phyloP scores from a whole-genome alignment of 148 eudicot species.

The Silene latifolia region DNA sequence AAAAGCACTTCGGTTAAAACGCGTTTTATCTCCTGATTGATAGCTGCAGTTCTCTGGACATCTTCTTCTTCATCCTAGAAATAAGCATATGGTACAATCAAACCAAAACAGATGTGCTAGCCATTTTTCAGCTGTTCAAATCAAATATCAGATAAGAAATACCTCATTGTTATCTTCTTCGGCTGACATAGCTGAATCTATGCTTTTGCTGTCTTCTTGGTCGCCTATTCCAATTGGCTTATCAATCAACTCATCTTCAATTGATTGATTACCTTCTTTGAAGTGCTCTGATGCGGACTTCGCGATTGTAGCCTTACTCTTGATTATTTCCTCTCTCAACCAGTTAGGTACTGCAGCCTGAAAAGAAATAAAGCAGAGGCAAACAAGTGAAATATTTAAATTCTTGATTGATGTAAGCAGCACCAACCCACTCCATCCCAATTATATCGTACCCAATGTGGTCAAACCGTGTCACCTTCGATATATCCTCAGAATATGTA shows the following conservation, averaged over 20 bases:
- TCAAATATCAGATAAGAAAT: slow-evolving; percentile 14
- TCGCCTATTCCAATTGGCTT: slow-evolving; percentile 54
- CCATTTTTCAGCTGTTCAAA: slow-evolving; percentile 6
- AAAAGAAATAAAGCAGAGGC: slow-evolving; percentile 23
- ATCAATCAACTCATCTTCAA: slow-evolving; percentile 61
- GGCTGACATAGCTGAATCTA: slow-evolving; percentile 69
- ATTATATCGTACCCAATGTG: not conserved
- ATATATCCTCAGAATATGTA: not conserved
- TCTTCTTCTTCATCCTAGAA: slow-evolving; percentile 76
- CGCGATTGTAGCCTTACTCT: slow-evolving; percentile 66
- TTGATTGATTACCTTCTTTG: slow-evolving; percentile 49
- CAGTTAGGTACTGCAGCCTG: slow-evolving; percentile 95
- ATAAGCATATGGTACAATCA: slow-evolving; percentile 13
- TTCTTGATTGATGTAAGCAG: not conserved
- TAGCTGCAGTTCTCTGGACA: slow-evolving; percentile 73
- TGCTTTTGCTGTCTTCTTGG: slow-evolving; percentile 72
- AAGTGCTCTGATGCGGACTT: slow-evolving; percentile 48
- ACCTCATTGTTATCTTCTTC: slow-evolving; percentile 82
- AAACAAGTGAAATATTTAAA: not conserved
- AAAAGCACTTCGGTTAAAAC: slow-evolving; percentile 89
- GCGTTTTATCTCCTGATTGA: slow-evolving; percentile 95
- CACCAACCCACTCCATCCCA: not conserved
- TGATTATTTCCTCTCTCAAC: slow-evolving; percentile 97
- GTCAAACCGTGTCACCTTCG: not conserved
- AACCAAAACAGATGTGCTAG: not conserved